Percentiles rank a stretch among this genome's conserved stretches.
phyloP scores from a whole-genome alignment of 768 basidiomycete genomes.

The Rhodotorula taiwanensis region DNA sequence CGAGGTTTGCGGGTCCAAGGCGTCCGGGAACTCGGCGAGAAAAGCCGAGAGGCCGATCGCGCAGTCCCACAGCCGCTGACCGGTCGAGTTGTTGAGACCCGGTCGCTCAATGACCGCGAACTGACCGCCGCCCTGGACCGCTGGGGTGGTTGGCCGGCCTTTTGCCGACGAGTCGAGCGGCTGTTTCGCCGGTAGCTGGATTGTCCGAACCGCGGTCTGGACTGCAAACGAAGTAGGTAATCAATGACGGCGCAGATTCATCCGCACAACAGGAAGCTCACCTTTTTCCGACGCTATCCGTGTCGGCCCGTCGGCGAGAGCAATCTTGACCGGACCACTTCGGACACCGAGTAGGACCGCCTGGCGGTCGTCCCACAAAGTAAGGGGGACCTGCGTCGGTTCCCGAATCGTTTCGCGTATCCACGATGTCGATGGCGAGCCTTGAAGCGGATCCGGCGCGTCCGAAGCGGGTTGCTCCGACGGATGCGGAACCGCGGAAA shows the following conservation, averaged over 20 bases:
- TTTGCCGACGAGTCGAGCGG: neutral
- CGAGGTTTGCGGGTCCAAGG: neutral
- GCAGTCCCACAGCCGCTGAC: conserved; percentile 36
- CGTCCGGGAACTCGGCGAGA: conserved; percentile 14
- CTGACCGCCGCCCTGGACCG: no score
- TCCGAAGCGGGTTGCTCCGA: no score
- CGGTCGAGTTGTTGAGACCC: conserved; percentile 35
- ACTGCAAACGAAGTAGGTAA: neutral
- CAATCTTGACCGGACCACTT: conserved; percentile 18
- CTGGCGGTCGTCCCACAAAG: conserved; percentile 18
- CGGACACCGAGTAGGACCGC: conserved; percentile 14
- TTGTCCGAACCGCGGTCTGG: conserved; percentile 7
- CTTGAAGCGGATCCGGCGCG: no score
- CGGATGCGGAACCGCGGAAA: conserved; percentile 4
- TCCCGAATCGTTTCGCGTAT: neutral
- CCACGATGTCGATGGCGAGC: neutral
- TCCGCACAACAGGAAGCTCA: neutral
- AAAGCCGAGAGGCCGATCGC: conserved; percentile 26
- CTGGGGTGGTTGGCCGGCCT: no score
- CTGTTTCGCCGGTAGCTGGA: conserved; percentile 3
- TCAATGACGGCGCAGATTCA: no score
- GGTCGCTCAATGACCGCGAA: conserved; percentile 33
- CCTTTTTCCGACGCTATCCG: conserved; percentile 4
- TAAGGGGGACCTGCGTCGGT: neutral
- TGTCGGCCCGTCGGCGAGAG: neutral